Conservation (phyloP, 2,329 filamentous ascomycete species). For the Ceratocystis eucalypticola region DNA sequence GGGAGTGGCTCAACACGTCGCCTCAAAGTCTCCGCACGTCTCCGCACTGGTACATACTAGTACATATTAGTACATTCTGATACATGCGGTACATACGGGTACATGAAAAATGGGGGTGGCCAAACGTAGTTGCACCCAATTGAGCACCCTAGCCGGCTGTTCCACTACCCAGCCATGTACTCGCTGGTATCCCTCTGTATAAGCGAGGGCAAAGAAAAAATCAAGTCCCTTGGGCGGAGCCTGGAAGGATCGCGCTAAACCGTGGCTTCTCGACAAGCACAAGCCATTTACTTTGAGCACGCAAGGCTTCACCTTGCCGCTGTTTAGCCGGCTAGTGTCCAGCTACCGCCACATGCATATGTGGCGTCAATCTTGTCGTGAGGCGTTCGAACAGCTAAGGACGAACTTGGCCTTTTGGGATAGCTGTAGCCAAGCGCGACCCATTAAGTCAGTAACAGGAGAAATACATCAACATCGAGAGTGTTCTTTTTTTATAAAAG, state of each 20-base stretch:
- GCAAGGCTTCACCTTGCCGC: background rate
- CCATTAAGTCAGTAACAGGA: background rate
- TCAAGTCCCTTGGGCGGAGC: background rate
- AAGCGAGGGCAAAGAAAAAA: background rate
- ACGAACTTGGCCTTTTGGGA: conserved; percentile 14
- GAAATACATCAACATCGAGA: background rate
- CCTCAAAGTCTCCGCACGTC: background rate
- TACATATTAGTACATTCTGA: too few species aligned
- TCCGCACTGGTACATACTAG: conserved; percentile 2
- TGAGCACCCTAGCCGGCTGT: background rate
- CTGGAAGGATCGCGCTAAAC: background rate
- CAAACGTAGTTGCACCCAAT: background rate
- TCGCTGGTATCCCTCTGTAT: background rate
- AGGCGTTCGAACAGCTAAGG: conserved; percentile 10
- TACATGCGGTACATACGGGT: background rate
- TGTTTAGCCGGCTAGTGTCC: background rate
- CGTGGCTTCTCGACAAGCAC: background rate
- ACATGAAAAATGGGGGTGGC: conserved; percentile 5
- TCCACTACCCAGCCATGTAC: background rate
- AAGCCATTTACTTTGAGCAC: background rate
- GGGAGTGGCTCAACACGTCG: conserved; percentile 7
- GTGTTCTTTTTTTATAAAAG: background rate
- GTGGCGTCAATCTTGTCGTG: background rate
- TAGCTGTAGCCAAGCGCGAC: conserved; percentile 7
- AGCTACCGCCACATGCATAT: background rate